These are phyloP conservation scores for Rhizopogon salebrosus DNA, from an alignment of 768 basidiomycete genomes.

Conservation along the genomic window DNA sequence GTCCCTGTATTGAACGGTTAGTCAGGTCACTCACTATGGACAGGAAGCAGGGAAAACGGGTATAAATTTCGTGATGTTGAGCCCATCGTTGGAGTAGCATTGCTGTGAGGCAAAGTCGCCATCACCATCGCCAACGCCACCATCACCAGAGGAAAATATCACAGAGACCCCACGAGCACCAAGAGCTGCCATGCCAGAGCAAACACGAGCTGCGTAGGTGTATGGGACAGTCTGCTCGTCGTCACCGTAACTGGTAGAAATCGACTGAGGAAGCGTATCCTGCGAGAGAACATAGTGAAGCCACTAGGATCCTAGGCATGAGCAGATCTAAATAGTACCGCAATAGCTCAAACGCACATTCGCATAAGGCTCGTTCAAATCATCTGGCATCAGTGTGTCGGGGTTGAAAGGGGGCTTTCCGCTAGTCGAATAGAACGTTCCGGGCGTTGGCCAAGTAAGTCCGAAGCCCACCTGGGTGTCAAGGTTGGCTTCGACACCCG, in stretches of 20 bases:
- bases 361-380: constrained; percentile 47
- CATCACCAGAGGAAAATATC: constrained; percentile 62
- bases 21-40: constrained; percentile 38
- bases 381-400: constrained; percentile 32
- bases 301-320: constrained; percentile 38
- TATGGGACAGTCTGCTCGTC: constrained; percentile 72
- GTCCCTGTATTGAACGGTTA: not conserved
- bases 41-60: constrained; percentile 60
- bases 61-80: constrained; percentile 48
- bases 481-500: constrained; percentile 62
- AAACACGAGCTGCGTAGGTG: constrained; percentile 53
- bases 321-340: not conserved
- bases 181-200: constrained; percentile 58
- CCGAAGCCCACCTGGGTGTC: constrained; percentile 69
- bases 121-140: constrained; percentile 63
- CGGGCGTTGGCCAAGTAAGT: constrained; percentile 54
- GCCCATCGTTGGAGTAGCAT: constrained; percentile 58
- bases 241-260: constrained; percentile 72
- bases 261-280: constrained; percentile 46
- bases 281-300: constrained; percentile 50
- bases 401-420: constrained; percentile 57
- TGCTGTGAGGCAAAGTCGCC: constrained; percentile 43
- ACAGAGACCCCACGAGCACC: constrained; percentile 64
- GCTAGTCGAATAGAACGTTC: constrained; percentile 56
- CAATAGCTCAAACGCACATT: constrained; percentile 25